Evolutionary conservation across 2,329 filamentous ascomycete genomes (phyloP).

Genomic region (Fusarium falciforme): DNA sequence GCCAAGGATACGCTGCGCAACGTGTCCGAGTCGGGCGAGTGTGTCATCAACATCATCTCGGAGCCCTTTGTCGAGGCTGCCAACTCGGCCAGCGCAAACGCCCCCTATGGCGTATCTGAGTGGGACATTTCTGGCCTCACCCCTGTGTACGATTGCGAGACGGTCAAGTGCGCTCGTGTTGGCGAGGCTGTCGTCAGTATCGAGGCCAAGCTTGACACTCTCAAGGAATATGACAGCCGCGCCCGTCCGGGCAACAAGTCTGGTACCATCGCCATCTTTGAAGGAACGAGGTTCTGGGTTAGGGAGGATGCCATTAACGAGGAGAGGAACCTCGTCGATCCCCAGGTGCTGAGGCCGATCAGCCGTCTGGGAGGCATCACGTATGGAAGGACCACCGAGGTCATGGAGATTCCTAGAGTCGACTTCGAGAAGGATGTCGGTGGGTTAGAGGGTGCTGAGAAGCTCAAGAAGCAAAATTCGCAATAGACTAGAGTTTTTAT

Average conservation of each 20-base stretch:
- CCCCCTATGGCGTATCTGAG: conserved; percentile 80
- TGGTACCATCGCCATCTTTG: conserved; percentile 79
- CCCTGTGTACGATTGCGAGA: conserved; percentile 70
- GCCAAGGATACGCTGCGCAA: conserved; percentile 87
- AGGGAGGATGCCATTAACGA: conserved; percentile 88
- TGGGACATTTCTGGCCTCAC: conserved; percentile 84
- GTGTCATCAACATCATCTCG: conserved; percentile 87
- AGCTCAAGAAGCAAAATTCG: conserved; percentile 52
- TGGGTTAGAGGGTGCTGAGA: conserved; percentile 66
- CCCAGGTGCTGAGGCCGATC: conserved; percentile 80
- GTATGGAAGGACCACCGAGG: conserved; percentile 78
- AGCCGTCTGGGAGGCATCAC: conserved; percentile 87
- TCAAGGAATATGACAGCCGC: conserved; percentile 81
- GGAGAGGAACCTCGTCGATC: conserved; percentile 78
- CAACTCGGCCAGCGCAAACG: conserved; percentile 82
- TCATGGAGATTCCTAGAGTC: conserved; percentile 76
- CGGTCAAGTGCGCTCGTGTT: conserved; percentile 78
- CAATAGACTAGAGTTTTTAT: conserved; percentile 19
- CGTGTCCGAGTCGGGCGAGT: conserved; percentile 77
- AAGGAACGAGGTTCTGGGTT: conserved; percentile 90
- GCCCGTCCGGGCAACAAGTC: conserved; percentile 78
- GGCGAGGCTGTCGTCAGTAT: conserved; percentile 85
- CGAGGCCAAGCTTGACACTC: conserved; percentile 82
- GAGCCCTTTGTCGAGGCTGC: conserved; percentile 90
- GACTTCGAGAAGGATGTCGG: conserved; percentile 65